A percentile compares a stretch with the other conserved stretches of the same genome.
Conservation (phyloP, 345 rosid genomes). For the Zanthoxylum bungeanum region DNA sequence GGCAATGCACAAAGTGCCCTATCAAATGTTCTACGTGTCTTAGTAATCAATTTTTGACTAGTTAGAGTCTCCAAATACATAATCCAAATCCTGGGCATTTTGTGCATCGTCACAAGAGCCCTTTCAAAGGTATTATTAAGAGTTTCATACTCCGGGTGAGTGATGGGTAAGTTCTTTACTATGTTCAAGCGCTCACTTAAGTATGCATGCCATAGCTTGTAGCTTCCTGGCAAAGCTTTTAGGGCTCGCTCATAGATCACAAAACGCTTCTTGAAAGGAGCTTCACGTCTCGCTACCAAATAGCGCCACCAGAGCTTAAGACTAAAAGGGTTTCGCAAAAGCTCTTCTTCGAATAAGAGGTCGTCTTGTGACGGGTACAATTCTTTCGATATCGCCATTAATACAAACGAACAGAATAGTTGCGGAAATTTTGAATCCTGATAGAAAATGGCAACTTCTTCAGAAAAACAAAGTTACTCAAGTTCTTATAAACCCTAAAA, state of each 20-base stretch:
- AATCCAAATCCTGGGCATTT: constrained; percentile 91
- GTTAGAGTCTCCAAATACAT: constrained; percentile 73
- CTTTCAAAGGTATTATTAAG: constrained; percentile 89
- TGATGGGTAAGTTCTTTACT: constrained; percentile 64
- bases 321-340: constrained; percentile 77
- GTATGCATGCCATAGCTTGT: constrained; percentile 85
- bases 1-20: constrained; percentile 90
- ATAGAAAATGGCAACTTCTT: no score
- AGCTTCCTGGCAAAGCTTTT: constrained; percentile 89
- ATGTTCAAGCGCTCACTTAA: constrained; percentile 73
- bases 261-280: constrained; percentile 69
- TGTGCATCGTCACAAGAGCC: constrained; percentile 86
- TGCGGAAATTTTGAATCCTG: not conserved
- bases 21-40: constrained; percentile 65
- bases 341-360: constrained; percentile 82
- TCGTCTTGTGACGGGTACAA: constrained; percentile 86
- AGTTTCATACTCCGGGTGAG: constrained; percentile 64
- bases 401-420: not conserved
- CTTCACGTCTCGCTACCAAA: constrained; percentile 59
- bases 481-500: no score
- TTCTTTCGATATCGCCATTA: constrained; percentile 69
- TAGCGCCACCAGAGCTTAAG: constrained; percentile 97
- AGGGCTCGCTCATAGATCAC: constrained; percentile 82
- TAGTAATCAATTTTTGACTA: constrained; percentile 51
- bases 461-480: no score